Evolutionary conservation across 83 land plant genomes (phyloP), one percentile per base, ranked within the genome.

Genomic region (Thuja plicata): DNA sequence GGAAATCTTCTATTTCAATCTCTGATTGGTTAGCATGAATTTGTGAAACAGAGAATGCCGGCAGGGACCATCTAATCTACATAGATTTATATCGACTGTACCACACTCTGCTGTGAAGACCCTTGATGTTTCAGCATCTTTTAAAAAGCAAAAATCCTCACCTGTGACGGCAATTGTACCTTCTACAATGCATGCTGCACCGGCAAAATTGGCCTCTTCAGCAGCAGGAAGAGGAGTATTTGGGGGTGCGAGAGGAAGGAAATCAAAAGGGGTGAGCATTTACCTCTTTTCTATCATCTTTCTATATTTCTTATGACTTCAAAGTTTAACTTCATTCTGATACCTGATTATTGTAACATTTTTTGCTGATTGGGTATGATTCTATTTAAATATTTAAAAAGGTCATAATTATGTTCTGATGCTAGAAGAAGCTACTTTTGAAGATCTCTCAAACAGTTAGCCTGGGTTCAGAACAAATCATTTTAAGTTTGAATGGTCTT

Each of bases 121-220:
- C 48, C 85, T 27, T 83, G 85, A 27, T 83, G 85, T 83, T 83
- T 83, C 85, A n/a, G 85, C 85, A 48, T 46, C 85, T 43, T 48
- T 43, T 83, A 83, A 83, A 46, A 83, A 48, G 54, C 85, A 43
- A 83, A 83, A 83, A 83, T 12, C 19, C 48, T 40, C 54, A n/a
- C 55, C 52, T 27, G 55, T 21, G 17, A 83, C 30, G 35, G 52
- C 46, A 27, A 27, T 83, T 27, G 2, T 83, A 27, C 85, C 85
- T n/a, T 30, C 35, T 30, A n/a, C 24, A 9, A 43, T 83, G 52
- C 85, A 83, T 83, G 27, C 85, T n/a, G 35, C 34, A 48, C 48
- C 52, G 2, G 85, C 1, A 46, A 35, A 32, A 76, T 76, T 76
- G 38, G 38, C 79, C 11, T 76, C 79, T 76, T 76, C 79, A 76